These are phyloP conservation scores for Sinapis alba DNA, from an alignment of 441 rosid genomes.

Conservation along the genomic window DNA sequence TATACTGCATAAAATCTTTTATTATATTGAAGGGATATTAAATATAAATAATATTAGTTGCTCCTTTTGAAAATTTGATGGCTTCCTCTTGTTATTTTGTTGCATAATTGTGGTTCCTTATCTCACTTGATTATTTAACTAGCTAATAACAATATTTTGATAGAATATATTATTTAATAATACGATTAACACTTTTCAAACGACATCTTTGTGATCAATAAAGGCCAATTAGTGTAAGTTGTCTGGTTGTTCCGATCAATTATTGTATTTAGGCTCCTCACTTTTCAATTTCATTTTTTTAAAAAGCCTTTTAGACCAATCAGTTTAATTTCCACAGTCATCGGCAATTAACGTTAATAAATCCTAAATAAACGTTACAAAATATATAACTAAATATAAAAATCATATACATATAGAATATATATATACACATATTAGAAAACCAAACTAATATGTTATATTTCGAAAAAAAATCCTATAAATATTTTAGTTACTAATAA, in stretches of 20 bases:
- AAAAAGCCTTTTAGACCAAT: slow-evolving; percentile 7
- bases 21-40: slow-evolving; percentile 31
- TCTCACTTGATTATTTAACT: slow-evolving; percentile 41
- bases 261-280: slow-evolving; percentile 8
- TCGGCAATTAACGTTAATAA: background rate
- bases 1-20: slow-evolving; percentile 9
- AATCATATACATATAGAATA: background rate
- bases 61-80: slow-evolving; percentile 53
- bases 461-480: background rate
- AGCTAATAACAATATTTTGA: slow-evolving; percentile 26
- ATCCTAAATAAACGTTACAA: background rate
- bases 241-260: slow-evolving; percentile 38
- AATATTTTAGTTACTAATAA: background rate
- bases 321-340: background rate
- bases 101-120: slow-evolving; percentile 55
- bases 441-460: background rate
- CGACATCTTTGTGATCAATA: slow-evolving; percentile 32
- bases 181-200: slow-evolving; percentile 25
- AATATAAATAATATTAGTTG: slow-evolving; percentile 35
- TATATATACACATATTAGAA: background rate
- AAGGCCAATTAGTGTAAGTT: slow-evolving; percentile 60
- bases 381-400: background rate
- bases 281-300: slow-evolving; percentile 8
- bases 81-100: slow-evolving; percentile 70
- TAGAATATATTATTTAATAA: slow-evolving; percentile 19